A percentile compares a stretch with the other conserved stretches of the same genome.
These are phyloP conservation scores for Ophiosphaerella korrae DNA, from an alignment of 2,329 filamentous ascomycete genomes.

Conservation along the genomic window DNA sequence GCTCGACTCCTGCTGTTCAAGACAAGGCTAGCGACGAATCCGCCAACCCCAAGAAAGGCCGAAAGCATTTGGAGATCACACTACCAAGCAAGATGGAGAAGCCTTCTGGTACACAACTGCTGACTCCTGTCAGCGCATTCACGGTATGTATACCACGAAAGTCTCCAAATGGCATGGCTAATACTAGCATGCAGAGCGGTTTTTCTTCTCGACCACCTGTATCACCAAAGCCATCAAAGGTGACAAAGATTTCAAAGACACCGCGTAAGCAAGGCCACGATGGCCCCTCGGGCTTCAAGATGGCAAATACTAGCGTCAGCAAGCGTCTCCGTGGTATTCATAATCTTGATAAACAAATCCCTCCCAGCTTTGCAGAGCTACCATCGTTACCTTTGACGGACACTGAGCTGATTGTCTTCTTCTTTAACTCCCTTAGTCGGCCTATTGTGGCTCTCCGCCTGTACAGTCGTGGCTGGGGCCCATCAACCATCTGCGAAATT, in stretches of 20 bases:
- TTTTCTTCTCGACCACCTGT: neutral
- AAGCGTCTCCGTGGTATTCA: constrained; percentile 24
- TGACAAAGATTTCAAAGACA: neutral
- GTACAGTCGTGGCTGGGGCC: constrained; percentile 31
- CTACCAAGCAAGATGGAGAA: no score
- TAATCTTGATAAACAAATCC: constrained; percentile 22
- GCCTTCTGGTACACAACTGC: no score
- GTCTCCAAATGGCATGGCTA: no score
- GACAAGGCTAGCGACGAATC: no score
- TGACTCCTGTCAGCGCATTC: no score
- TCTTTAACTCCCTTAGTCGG: constrained; percentile 33
- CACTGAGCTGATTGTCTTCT: constrained; percentile 37
- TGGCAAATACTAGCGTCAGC: constrained; percentile 8
- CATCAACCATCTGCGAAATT: constrained; percentile 19
- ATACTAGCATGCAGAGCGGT: neutral
- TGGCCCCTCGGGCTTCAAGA: constrained; percentile 12
- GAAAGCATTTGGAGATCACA: no score
- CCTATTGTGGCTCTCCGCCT: constrained; percentile 34
- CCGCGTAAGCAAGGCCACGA: constrained; percentile 17
- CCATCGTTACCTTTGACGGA: constrained; percentile 35
- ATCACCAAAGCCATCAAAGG: neutral
- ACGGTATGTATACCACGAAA: no score
- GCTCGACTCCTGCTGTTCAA: no score
- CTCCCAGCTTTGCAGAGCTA: constrained; percentile 14
- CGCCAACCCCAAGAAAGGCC: no score